These are phyloP conservation scores for Penicillium glabrum DNA, from an alignment of 2,329 filamentous ascomycete species.

Conservation along the genomic window DNA sequence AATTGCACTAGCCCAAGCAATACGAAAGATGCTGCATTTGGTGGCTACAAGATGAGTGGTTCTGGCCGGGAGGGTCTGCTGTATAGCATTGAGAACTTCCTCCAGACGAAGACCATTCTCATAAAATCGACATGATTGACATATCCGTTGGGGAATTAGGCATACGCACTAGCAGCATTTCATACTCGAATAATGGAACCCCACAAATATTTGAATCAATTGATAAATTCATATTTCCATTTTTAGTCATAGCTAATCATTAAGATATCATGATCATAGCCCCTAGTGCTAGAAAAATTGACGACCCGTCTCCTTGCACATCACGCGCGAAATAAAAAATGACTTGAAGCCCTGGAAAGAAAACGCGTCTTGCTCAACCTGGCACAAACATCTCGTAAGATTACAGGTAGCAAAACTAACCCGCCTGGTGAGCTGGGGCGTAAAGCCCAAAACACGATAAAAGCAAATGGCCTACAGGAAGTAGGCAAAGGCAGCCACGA, in stretches of 20 bases:
- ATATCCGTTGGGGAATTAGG: not conserved
- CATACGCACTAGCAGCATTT: not conserved
- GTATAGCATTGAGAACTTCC: constrained; percentile 36
- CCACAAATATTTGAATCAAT: not conserved
- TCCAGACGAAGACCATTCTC: constrained; percentile 32
- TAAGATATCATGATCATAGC: not conserved
- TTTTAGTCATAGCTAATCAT: not conserved
- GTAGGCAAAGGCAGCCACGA: constrained; percentile 15
- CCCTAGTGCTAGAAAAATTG: not conserved
- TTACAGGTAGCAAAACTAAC: not conserved
- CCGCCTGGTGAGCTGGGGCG: not conserved
- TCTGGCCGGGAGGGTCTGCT: constrained; percentile 38
- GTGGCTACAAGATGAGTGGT: constrained; percentile 45
- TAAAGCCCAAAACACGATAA: not conserved
- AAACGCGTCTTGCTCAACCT: not conserved
- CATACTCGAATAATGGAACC: not conserved
- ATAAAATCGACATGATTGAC: constrained; percentile 17
- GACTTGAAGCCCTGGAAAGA: not conserved
- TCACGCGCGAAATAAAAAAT: not conserved
- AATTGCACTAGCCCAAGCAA: constrained; percentile 31
- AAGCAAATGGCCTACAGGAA: constrained; percentile 12
- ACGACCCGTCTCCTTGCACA: not conserved
- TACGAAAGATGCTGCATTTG: constrained; percentile 44
- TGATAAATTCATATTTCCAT: not conserved
- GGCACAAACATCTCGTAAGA: not conserved